These are phyloP conservation scores for Metschnikowia similis DNA, from an alignment of 805 yeast genomes.

Conservation along the genomic window DNA sequence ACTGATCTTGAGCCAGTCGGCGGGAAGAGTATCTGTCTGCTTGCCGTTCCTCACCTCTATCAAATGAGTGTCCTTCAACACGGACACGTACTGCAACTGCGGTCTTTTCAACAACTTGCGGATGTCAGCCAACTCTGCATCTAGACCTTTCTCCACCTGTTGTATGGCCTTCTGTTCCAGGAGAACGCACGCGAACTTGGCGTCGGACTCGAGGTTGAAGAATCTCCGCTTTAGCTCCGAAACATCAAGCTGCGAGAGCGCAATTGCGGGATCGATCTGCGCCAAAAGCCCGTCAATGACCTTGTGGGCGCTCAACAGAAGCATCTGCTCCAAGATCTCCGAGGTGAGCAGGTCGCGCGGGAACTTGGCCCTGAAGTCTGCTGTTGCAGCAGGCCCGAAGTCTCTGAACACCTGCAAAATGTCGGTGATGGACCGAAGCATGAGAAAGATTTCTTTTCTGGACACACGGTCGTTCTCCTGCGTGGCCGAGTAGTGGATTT, in stretches of 20 bases:
- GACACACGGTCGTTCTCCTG: conserved; percentile 36
- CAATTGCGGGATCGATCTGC: conserved; percentile 51
- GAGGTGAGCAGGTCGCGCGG: conserved; percentile 30
- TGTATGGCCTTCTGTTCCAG: conserved; percentile 36
- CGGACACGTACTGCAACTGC: conserved; percentile 49
- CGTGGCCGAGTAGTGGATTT: conserved; percentile 52
- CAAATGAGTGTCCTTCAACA: conserved; percentile 63
- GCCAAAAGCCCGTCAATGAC: conserved; percentile 33
- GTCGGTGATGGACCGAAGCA: conserved; percentile 44
- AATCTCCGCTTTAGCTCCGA: conserved; percentile 44
- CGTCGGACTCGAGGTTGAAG: conserved; percentile 32
- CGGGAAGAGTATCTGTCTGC: conserved; percentile 56
- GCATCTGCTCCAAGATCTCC: conserved; percentile 35
- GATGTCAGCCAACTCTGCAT: conserved; percentile 48
- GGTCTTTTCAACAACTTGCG: conserved; percentile 51
- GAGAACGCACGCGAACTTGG: conserved; percentile 37
- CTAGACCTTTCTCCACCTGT: conserved; percentile 43
- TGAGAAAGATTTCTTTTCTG: conserved; percentile 55
- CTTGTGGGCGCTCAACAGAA: conserved; percentile 26
- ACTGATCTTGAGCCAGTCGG: conserved; percentile 72
- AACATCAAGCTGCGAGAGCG: conserved; percentile 44
- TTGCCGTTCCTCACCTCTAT: conserved; percentile 67
- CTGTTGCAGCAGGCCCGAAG: conserved; percentile 11
- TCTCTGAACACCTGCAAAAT: conserved; percentile 23
- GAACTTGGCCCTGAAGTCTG: conserved; percentile 20